Evolutionary conservation across 768 basidiomycete genomes (phyloP), one percentile per base, ranked within the genome.

Genomic region (Russula dissimulans): DNA sequence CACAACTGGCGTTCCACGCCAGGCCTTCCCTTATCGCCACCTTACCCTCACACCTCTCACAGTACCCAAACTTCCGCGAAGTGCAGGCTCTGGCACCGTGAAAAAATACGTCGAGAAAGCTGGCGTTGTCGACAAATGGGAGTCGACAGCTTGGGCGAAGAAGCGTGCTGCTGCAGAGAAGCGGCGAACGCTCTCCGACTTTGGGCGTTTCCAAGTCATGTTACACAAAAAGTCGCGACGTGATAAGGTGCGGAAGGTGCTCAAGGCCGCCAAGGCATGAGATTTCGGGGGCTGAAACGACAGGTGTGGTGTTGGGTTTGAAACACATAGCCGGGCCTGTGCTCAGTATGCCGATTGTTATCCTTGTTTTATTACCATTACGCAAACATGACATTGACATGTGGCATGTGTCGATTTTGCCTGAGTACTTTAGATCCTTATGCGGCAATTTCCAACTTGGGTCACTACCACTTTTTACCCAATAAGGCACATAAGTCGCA

Each of bases 51-150:
- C 94, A 26, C 87, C 90, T 59, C 78, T 94, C 74, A 78, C 82
- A 67, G 78, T 97, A 67, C 81, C 84, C 63, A 83, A 83, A 62
- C 85, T 99, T 51, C 92, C 95, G 70, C 92, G 94, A 66, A 89
- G 74, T 53, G 91, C 95, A 45, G 85, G 94, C 57, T 76, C 91
- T 2, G 84, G 91, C 58, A 79, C 78, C 64, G 81, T 98, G 71
- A 86, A 84, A 77, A 95, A 92, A 77, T 80, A 86, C 41, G 74
- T 94, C 64, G 93, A 97, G 76, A 87, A 92, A 76, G 87, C 93
- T 73, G 87, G 77, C 41, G 79, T 84, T 57, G 76, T 87, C 51
- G 85, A 83, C 72, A 93, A 94, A 80, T 98, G 97, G 95, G 84
- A 87, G 62, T 82, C 81, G 69, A 88, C 88, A 22, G 67, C 79